Base-by-base conservation (phyloP, 805 yeast genomes). In the Lachancea thermotolerans region DNA sequence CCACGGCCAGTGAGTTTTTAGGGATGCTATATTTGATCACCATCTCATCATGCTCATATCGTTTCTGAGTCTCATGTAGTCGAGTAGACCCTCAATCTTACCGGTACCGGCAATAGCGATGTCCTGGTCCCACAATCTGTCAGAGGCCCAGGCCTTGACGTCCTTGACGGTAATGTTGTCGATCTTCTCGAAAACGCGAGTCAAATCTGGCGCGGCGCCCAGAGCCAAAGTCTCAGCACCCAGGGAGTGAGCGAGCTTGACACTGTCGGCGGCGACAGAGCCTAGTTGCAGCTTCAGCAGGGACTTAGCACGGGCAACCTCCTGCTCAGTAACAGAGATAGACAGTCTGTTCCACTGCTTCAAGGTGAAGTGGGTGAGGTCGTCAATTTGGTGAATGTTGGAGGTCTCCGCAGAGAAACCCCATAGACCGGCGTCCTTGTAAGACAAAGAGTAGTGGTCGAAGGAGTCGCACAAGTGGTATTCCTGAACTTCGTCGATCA, bases 21-120 rank as follows among this genome's bases (percentile, higher is more conserved):
- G 25, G 25, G 25, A 21, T 21, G 25, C 25, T 21, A 21, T 21
- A 21, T 21, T 21, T 38, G 34, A 39, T 67, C 66, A 79, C 83
- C 83, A 79, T 83, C 95, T 85, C 81, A 84, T 74, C 86, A 83
- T 78, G 60, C 93, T 78, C 89, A 86, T 85, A 62, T 83, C 90
- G 70, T 81, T 82, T 82, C 95, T 83, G 67, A 80, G 71, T 80
- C 91, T 82, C 78, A 72, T 74, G 79, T 85, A 85, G 68, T 85
- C 95, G 65, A 85, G 73, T 69, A 85, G 73, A 55, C 74, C 87
- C 76, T 85, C 95, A 71, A 83, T 84, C 72, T 82, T 85, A 69
- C 95, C 95, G 53, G 85, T 78, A 68, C 85, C 93, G 49, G 91
- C 75, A 59, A 85, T 71, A 56, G 87, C 95, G 60, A 85, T 73